phyloP scores from a whole-genome alignment of 345 rosid genomes.

The Mangifera indica region DNA sequence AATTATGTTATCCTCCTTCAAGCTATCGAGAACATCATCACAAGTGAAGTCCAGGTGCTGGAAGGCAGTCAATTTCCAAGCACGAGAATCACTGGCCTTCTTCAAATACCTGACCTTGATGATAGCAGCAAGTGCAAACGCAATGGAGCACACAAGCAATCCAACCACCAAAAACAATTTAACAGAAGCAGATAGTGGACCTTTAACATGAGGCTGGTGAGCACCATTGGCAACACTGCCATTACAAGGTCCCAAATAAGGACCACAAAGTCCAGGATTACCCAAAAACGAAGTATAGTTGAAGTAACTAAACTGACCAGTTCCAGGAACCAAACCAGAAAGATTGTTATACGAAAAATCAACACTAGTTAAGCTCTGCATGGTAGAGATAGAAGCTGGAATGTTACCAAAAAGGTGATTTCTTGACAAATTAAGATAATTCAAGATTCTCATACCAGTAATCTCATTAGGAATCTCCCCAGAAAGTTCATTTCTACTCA shows the following conservation, averaged over 20 bases:
- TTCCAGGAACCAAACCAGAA: slow-evolving; percentile 83
- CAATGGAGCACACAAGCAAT: slow-evolving; percentile 76
- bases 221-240: slow-evolving; percentile 49
- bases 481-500: slow-evolving; percentile 73
- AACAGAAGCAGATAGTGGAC: slow-evolving; percentile 71
- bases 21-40: slow-evolving; percentile 75
- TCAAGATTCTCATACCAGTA: slow-evolving; percentile 73
- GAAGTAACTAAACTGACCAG: slow-evolving; percentile 88
- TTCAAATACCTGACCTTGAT: slow-evolving; percentile 78
- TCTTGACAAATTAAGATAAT: slow-evolving; percentile 79
- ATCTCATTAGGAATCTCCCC: slow-evolving; percentile 81
- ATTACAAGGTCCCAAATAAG: slow-evolving; percentile 80
- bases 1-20: slow-evolving; percentile 87
- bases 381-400: slow-evolving; percentile 66
- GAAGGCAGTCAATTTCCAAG: slow-evolving; percentile 96
- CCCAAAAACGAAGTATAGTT: slow-evolving; percentile 88
- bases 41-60: slow-evolving; percentile 84
- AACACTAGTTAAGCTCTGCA: slow-evolving; percentile 92
- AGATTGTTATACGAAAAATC: slow-evolving; percentile 92
- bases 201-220: slow-evolving; percentile 55
- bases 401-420: slow-evolving; percentile 70
- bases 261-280: slow-evolving; percentile 78
- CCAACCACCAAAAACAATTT: slow-evolving; percentile 80
- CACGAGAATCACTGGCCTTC: slow-evolving; percentile 76
- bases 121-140: slow-evolving; percentile 78